Base-by-base conservation (phyloP, 176 grass and related monocot species). In the Elymus sibiricus region DNA sequence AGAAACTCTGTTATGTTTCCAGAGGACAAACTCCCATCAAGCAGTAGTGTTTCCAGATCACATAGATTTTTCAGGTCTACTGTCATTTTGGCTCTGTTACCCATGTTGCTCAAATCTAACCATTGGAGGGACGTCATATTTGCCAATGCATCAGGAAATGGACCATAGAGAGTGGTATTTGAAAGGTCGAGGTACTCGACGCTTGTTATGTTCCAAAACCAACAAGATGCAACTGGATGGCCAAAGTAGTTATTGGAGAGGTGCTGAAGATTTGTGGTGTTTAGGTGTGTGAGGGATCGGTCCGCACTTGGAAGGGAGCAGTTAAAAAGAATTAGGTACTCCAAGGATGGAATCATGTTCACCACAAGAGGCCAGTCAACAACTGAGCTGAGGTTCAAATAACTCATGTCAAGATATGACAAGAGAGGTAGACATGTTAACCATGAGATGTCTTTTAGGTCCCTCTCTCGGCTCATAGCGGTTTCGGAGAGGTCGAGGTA, bases 1-100 rank as follows among this genome's bases (percentile, higher is more conserved):
- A 87, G 10, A 21, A 86, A 24, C 3, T 87, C 31, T 28, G 29
- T n/a, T 22, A 87, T 47, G 37, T 84, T 75, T 72, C 87, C 80
- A 19, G 13, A 40, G 1, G 56, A 19, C 17, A 40, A 11, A 17
- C 19, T 78, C 0, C 0, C 2, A 5, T 39, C 56, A 82, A 28
- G 87, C 9, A 11, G 0, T n/a, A 90, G 12, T 47, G 37, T 15
- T 71, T 17, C 25, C 38, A 90, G 46, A 4, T 77, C 77, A 58
- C 69, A 69, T 17, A 91, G 60, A 13, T 70, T 88, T 13, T 32
- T 66, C 47, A 81, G 21, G 8, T 27, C 37, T 1, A 42, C 37
- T 24, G 22, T 42, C 35, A 71, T 42, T 1, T 37, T 39, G 6
- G 68, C 10, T 5, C 0, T 25, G 22, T 71, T 47, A 47, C 13